Evolutionary conservation across 305 asterid genomes (phyloP), one percentile per base, ranked within the genome.

Genomic region (Andrographis paniculata): DNA sequence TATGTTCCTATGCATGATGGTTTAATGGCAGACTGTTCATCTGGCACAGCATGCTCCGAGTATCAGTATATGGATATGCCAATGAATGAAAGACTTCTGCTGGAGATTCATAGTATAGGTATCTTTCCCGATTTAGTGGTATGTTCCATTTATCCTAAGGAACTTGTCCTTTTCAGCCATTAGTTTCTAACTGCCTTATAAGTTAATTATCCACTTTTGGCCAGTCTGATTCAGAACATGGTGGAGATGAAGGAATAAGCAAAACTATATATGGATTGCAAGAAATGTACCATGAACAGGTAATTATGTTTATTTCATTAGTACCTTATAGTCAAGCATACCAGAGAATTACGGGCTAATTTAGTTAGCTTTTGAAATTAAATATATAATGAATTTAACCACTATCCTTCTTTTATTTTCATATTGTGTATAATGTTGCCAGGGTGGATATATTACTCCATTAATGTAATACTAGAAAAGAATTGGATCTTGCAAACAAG

Each of bases 41-140:
- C 83, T 48, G 74, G 59, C 58, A 31, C 64, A 30, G 56, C 63
- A 28, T 78, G 80, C 54, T 63, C 91, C 8, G 91, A 78, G 58
- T 68, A 62, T 74, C 71, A 82, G 72, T 82, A 76, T 56, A 66
- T 48, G 53, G 71, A 64, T 56, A 73, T 81, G 95, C 66, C 97
- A 24, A 42, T 79, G 49, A 68, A 74, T 73, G 95, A 82, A 69
- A 73, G 76, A 68, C 80, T 89, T 59, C 75, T 76, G 44, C 58
- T 74, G 68, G 98, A 89, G 72, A 49, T 89, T 67, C 87, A 74
- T 48, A 74, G 76, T 73, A 69, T 89, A 52, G 98, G 93, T 61
- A 71, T 89, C 70, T 80, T 71, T 65, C 95, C 94, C 1, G 93
- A 80, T 57, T 55, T 70, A 61, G 71, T 42, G 94, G 98, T 89